Evolutionary conservation across 1,284 basidiomycete species (phyloP).

Genomic region (Butyriboletus regius): DNA sequence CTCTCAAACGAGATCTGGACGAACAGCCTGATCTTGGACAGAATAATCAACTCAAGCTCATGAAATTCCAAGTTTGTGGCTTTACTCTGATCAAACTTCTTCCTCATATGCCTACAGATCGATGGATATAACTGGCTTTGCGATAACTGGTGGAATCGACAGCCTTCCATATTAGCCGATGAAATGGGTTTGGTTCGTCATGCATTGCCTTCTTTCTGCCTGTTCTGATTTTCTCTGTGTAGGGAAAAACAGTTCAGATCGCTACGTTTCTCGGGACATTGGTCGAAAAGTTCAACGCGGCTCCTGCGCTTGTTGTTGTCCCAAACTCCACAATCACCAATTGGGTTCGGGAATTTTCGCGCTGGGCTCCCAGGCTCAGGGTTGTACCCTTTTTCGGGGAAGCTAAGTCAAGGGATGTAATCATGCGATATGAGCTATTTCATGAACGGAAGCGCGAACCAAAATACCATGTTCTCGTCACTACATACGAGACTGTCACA

Average conservation of each 20-base stretch:
- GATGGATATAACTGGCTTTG: constrained; percentile 91
- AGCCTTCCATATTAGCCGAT: constrained; percentile 91
- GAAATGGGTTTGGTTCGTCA: constrained; percentile 83
- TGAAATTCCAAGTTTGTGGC: constrained; percentile 70
- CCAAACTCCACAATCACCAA: constrained; percentile 91
- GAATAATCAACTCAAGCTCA: constrained; percentile 54
- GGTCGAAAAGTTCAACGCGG: constrained; percentile 52
- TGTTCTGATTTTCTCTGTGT: constrained; percentile 8
- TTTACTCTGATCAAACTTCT: background rate
- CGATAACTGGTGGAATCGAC: constrained; percentile 80
- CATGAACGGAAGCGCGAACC: constrained; percentile 51
- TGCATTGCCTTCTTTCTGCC: background rate
- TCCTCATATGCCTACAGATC: constrained; percentile 44
- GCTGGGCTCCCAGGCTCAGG: constrained; percentile 79
- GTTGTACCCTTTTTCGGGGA: constrained; percentile 81
- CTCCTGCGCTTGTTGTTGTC: constrained; percentile 82
- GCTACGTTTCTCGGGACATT: constrained; percentile 78
- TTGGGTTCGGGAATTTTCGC: constrained; percentile 81
- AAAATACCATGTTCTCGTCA: constrained; percentile 79
- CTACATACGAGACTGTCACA: constrained; percentile 79
- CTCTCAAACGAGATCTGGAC: constrained; percentile 42
- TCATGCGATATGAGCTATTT: constrained; percentile 76
- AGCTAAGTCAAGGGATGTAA: constrained; percentile 68
- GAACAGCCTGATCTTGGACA: constrained; percentile 61
- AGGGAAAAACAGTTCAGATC: constrained; percentile 93